Evolutionary conservation across 441 rosid genomes (phyloP), one percentile per base, ranked within the genome.

Genomic region (Isatis lusitanica): DNA sequence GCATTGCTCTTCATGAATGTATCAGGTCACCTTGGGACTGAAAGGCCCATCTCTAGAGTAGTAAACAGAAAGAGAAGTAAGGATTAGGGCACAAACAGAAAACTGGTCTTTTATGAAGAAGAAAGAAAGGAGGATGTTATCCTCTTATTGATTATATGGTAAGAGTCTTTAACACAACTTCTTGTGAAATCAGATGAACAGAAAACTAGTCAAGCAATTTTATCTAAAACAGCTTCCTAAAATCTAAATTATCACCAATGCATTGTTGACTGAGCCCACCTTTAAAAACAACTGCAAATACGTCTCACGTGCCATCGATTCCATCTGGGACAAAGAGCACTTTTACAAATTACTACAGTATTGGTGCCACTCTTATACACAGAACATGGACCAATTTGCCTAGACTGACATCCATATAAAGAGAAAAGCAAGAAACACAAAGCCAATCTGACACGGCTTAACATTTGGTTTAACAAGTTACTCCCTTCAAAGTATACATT

Each of bases 251-350:
- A 65, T 65, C 76, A 65, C 57, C 12, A 77, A 72, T 48, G 75
- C 74, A 81, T 75, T 68, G 82, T 72, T 73, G 81, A 81, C 79
- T 83, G 80, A 77, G 75, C 85, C 87, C 93, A 89, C 92, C 92
- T 88, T 84, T 86, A 79, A 64, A 65, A 65, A 78, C 82, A 80
- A 85, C 85, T 78, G 92, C 88, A 89, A 73, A 40, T 64, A 79
- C 71, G 83, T 90, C 83, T 92, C 97, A 94, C 94, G 96, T 90
- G 82, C 83, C 97, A 87, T 92, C 95, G 76, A 83, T 75, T 87
- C 88, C 97, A 92, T 92, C 97, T 94, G 97, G 93, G 86, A 89
- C 88, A 89, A 90, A 90, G 81, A 92, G 83, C 83, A 92, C 69
- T 83, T 76, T 39, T 66, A 66, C 66, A 68, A 26, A 87, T 92